phyloP scores from a whole-genome alignment of 805 yeast genomes.

The Clavispora phyllophila region DNA sequence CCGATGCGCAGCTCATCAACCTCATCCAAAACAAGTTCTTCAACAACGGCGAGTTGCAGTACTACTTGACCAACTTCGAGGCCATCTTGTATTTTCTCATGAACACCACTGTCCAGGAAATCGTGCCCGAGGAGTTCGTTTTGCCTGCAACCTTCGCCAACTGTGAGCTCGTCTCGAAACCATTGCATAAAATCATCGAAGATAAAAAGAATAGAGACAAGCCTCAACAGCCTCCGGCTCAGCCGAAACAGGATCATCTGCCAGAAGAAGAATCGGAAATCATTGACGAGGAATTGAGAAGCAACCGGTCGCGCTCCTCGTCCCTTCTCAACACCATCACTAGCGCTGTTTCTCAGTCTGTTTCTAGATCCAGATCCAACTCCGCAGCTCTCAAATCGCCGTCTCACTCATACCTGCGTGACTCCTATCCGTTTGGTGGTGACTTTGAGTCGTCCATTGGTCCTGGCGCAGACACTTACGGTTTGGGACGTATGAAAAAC shows the following conservation, averaged over 20 bases:
- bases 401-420: constrained; percentile 14
- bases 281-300: constrained; percentile 8
- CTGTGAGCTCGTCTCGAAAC: constrained; percentile 15
- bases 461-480: constrained; percentile 15
- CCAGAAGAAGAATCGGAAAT: background rate
- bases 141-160: constrained; percentile 6
- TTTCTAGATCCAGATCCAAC: constrained; percentile 30
- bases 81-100: constrained; percentile 35
- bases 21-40: constrained; percentile 23
- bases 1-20: constrained; percentile 27
- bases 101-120: constrained; percentile 30
- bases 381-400: constrained; percentile 22
- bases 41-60: constrained; percentile 35
- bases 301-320: constrained; percentile 31
- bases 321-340: constrained; percentile 35
- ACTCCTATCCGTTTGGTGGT: constrained; percentile 19
- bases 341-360: constrained; percentile 24
- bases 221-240: background rate
- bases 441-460: constrained; percentile 18
- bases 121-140: constrained; percentile 11
- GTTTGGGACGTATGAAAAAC: constrained; percentile 29
- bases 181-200: constrained; percentile 29
- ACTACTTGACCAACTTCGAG: constrained; percentile 39
- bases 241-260: background rate
- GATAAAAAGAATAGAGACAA: constrained; percentile 11